Conservation (phyloP, 148 eudicot species). For the Nepenthes gracilis region DNA sequence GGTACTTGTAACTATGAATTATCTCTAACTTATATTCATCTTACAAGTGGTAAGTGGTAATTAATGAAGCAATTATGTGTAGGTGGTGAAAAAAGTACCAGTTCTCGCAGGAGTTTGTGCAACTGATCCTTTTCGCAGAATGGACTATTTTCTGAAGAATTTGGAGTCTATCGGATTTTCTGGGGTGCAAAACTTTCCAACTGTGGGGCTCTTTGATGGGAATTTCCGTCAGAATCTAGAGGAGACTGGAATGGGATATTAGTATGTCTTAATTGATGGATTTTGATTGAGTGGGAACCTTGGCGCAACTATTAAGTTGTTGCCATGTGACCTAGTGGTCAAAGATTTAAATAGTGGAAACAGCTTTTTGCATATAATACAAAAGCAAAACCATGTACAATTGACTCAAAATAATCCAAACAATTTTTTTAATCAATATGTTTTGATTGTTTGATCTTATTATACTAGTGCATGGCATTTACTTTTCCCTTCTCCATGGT, state of each 20-base stretch:
- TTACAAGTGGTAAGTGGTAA: too few relatives aligned
- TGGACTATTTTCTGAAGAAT: slow-evolving; percentile 74
- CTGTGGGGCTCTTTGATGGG: slow-evolving; percentile 97
- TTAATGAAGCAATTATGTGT: slow-evolving; percentile 2
- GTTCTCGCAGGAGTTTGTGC: slow-evolving; percentile 98
- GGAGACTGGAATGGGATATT: slow-evolving; percentile 99
- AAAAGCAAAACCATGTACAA: too few relatives aligned
- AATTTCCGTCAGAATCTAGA: slow-evolving; percentile 93
- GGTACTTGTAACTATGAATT: too few relatives aligned
- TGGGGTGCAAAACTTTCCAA: slow-evolving; percentile 96
- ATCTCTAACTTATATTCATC: too few relatives aligned
- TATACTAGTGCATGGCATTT: too few relatives aligned
- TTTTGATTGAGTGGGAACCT: not conserved
- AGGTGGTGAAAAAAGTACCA: slow-evolving; percentile 87
- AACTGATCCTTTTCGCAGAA: slow-evolving; percentile 91
- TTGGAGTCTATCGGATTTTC: slow-evolving; percentile 75
- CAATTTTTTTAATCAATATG: slow-evolving; percentile 29
- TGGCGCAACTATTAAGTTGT: too few relatives aligned
- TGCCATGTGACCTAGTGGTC: too few relatives aligned
- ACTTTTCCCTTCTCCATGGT: not conserved
- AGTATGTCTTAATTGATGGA: slow-evolving; percentile 26
- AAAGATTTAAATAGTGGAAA: too few relatives aligned
- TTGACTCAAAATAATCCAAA: too few relatives aligned
- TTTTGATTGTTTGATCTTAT: not conserved
- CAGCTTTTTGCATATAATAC: too few relatives aligned